Evolutionary conservation across 1,284 basidiomycete genomes (phyloP), one percentile per base, ranked within the genome.

Genomic region (Ceratobasidium sp.): DNA sequence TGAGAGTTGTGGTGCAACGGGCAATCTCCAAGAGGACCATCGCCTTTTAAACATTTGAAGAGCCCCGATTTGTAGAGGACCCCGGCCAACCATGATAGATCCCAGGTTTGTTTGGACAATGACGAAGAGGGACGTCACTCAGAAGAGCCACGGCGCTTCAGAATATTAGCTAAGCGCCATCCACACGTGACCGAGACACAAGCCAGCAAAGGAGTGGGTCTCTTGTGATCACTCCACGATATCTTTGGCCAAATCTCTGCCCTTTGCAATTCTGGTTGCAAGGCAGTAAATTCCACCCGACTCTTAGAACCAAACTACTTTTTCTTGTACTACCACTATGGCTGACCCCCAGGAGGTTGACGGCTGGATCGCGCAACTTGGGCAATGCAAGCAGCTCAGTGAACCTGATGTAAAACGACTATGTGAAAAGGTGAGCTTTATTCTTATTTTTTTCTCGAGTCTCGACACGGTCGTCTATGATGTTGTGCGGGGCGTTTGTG

Each of bases 341-440:
- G 60, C 72, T 38, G 75, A 76, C 69, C 72, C 73, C 43, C 34
- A 69, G 79, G 91, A 93, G 86, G 86, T 93, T 79, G 94, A 96
- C 82, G 86, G 84, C 72, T 98, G 97, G 97, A 96, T 99, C 79
- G 88, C 94, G 73, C 95, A 98, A 80, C 88, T 99, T 74, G 91
- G 91, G 81, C 92, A 97, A 78, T 99, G 97, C 86, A 98, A 99
- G 80, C 97, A 98, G 76, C 88, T 99, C 73, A 86, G 92, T 71
- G 97, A 99, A 82, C 85, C 87, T 31, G 96, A 99, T 80, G 94
- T 99, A 72, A 98, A 98, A 86, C 90, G 90, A 79, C 86, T 99
- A 74, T 99, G 97, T 83, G 96, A 99, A 85, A 99, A 98, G 91
- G 96, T 95, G 76, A 73, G 88, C 34, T 17, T 20, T 22, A 35